Percentiles rank a stretch among this genome's conserved stretches.
Conservation (phyloP, 2,329 filamentous ascomycete genomes). For the Colletotrichum musae region DNA sequence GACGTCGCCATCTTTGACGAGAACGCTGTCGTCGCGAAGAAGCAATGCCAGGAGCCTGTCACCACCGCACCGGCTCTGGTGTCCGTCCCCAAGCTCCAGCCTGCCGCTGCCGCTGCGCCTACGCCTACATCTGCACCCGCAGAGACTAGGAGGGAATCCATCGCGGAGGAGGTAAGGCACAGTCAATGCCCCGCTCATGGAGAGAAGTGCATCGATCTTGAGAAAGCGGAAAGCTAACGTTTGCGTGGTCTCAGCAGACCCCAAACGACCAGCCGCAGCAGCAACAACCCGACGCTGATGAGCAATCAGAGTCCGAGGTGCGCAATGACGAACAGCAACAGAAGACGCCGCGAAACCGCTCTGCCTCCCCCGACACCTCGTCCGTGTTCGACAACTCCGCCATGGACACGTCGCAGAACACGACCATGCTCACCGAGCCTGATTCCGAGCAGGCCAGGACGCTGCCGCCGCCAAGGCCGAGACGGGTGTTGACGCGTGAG, state of each 20-base stretch:
- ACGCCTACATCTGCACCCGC: constrained; percentile 7
- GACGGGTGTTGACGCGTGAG: constrained; percentile 61
- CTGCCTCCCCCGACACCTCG: constrained; percentile 55
- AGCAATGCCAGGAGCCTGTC: constrained; percentile 43
- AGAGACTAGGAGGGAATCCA: constrained; percentile 10
- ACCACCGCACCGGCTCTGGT: not conserved
- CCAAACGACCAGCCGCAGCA: constrained; percentile 13
- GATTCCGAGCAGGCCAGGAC: constrained; percentile 49
- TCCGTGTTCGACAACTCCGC: constrained; percentile 66
- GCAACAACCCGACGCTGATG: constrained; percentile 1
- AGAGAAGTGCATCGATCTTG: not conserved
- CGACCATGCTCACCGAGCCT: constrained; percentile 63
- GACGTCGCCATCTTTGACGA: constrained; percentile 33
- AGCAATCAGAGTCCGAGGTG: not conserved
- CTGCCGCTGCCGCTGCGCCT: not conserved
- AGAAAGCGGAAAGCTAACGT: constrained; percentile 10
- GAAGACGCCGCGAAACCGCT: constrained; percentile 13
- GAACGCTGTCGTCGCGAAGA: constrained; percentile 40
- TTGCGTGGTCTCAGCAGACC: not conserved
- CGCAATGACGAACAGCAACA: constrained; percentile 17
- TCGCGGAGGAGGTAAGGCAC: constrained; percentile 24
- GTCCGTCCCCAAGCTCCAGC: constrained; percentile 1
- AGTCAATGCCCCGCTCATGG: not conserved
- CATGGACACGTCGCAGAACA: constrained; percentile 64
- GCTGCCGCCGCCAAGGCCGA: constrained; percentile 43